Evolutionary conservation across 495 filamentous ascomycete genomes (phyloP).

Genomic region (Rostrohypoxylon terebratum): DNA sequence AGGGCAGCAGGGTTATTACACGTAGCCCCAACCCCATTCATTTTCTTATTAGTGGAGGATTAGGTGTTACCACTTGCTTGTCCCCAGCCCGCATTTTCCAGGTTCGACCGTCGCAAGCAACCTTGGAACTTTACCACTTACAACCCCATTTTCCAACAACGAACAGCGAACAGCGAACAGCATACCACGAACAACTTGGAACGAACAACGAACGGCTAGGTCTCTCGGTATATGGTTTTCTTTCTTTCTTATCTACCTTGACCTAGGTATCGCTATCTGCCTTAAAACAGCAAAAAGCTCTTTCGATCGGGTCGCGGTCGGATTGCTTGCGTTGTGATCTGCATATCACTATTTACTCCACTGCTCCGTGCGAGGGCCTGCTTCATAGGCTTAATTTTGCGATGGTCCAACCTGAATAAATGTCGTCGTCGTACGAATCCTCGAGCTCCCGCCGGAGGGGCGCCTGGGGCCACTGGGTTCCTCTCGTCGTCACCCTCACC

Average conservation of each 20-base stretch:
- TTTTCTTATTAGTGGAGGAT: conserved; percentile 17
- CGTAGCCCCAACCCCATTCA: conserved; percentile 38
- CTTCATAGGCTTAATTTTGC: conserved; percentile 40
- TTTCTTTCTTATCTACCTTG: no score
- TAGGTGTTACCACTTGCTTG: conserved; percentile 18
- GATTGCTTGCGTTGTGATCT: conserved; percentile 36
- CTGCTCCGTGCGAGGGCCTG: conserved; percentile 40
- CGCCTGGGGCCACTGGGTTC: conserved; percentile 84
- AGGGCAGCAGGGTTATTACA: conserved; percentile 22
- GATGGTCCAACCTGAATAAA: conserved; percentile 59
- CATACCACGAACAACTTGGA: neutral
- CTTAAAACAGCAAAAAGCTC: conserved; percentile 11
- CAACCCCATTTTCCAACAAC: conserved; percentile 2
- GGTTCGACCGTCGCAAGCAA: conserved; percentile 1
- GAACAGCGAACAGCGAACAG: neutral
- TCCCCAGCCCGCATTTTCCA: conserved; percentile 37
- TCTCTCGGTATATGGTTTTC: neutral
- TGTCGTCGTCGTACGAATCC: conserved; percentile 82
- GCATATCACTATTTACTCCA: conserved; percentile 35
- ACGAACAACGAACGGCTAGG: neutral
- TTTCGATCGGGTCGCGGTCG: conserved; percentile 12
- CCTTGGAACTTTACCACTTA: conserved; percentile 7
- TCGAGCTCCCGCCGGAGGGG: conserved; percentile 74
- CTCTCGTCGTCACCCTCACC: conserved; percentile 83
- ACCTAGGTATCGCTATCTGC: conserved; percentile 19